Percentiles rank a stretch among this genome's conserved stretches.
These are phyloP conservation scores for Microthlaspi erraticum DNA, from an alignment of 345 rosid species.

Conservation along the genomic window DNA sequence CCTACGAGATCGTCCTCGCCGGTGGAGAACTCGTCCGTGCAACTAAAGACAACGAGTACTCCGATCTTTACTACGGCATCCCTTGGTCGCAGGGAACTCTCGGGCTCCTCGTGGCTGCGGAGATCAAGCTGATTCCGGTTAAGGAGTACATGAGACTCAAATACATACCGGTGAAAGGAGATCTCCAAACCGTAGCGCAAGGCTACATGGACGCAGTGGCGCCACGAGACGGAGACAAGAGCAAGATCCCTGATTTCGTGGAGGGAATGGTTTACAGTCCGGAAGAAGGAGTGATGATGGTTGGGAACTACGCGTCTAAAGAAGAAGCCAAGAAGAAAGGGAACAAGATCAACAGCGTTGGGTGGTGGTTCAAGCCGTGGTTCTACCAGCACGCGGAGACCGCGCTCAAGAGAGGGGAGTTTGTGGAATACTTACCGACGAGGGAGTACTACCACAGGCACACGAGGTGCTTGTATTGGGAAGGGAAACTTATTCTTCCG, in stretches of 20 bases:
- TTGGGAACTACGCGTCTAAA: conserved; percentile 87
- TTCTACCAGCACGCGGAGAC: conserved; percentile 94
- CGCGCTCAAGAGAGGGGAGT: conserved; percentile 85
- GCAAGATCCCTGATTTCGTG: conserved; percentile 91
- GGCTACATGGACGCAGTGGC: conserved; percentile 92
- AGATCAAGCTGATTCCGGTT: conserved; percentile 82
- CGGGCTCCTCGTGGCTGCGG: conserved; percentile 95
- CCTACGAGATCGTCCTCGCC: conserved; percentile 90
- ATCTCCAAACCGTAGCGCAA: conserved; percentile 72
- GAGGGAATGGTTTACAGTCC: conserved; percentile 87
- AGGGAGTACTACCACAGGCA: conserved; percentile 97
- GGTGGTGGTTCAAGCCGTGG: conserved; percentile 99
- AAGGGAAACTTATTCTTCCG: conserved; percentile 98
- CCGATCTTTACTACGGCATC: conserved; percentile 88
- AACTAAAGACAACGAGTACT: conserved; percentile 87
- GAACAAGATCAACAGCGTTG: conserved; percentile 76
- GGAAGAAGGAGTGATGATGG: conserved; percentile 88
- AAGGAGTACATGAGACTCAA: conserved; percentile 96
- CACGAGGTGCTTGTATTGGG: conserved; percentile 98
- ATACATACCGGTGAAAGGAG: conserved; percentile 83
- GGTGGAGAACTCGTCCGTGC: conserved; percentile 92
- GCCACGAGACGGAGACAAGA: conserved; percentile 77
- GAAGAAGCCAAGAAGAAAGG: conserved; percentile 95
- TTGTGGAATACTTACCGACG: conserved; percentile 96
- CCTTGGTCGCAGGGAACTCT: conserved; percentile 99